Evolutionary conservation across 1,284 basidiomycete genomes (phyloP).

Genomic region (Boletus mariae): DNA sequence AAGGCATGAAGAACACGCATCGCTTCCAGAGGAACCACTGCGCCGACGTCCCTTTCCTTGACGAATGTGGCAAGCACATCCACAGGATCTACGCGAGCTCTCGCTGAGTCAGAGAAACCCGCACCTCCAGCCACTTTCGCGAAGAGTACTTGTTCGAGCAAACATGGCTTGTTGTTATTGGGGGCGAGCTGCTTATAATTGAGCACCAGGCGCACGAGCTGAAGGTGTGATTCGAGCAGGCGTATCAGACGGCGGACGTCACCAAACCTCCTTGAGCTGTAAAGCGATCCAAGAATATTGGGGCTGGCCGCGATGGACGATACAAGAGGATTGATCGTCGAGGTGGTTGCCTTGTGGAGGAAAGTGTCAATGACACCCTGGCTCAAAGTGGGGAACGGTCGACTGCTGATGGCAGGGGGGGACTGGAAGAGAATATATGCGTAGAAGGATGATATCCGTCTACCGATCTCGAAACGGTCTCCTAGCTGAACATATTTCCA

Average conservation of each 20-base stretch:
- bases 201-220: slow-evolving; percentile 58
- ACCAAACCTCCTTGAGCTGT: slow-evolving; percentile 58
- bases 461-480: slow-evolving; percentile 78
- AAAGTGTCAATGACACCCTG: slow-evolving; percentile 64
- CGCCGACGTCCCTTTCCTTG: slow-evolving; percentile 57
- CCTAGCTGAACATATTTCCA: slow-evolving; percentile 81
- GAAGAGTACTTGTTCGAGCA: slow-evolving; percentile 74
- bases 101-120: slow-evolving; percentile 44
- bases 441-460: slow-evolving; percentile 64
- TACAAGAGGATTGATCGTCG: slow-evolving; percentile 73
- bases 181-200: slow-evolving; percentile 51
- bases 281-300: slow-evolving; percentile 56
- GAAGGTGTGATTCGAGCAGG: slow-evolving; percentile 64
- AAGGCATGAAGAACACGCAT: slow-evolving; percentile 64
- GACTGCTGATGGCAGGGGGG: slow-evolving; percentile 47
- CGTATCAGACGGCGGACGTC: slow-evolving; percentile 69
- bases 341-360: slow-evolving; percentile 66
- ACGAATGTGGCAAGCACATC: slow-evolving; percentile 67
- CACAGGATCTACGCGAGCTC: slow-evolving; percentile 59
- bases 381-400: slow-evolving; percentile 57
- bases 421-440: slow-evolving; percentile 62
- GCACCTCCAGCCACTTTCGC: slow-evolving; percentile 52
- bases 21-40: slow-evolving; percentile 58
- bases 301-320: slow-evolving; percentile 61
- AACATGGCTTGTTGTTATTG: slow-evolving; percentile 46